Evolutionary conservation across 164 flowering plant genomes (phyloP), one percentile per base, ranked within the genome.

Genomic region (Umbellularia californica): DNA sequence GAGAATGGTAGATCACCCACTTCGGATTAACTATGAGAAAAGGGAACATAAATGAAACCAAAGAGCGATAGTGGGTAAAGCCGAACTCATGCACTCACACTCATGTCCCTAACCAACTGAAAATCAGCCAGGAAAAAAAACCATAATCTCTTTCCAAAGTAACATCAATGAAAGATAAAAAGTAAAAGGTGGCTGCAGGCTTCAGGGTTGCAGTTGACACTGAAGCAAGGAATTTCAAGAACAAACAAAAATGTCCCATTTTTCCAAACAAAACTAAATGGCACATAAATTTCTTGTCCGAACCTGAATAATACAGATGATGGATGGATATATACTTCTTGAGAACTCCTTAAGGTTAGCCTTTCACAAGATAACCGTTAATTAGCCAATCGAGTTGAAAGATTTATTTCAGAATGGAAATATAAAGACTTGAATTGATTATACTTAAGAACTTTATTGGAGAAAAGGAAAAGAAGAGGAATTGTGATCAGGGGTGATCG

Each of bases 271-370:
- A 41, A 41, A 41, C 47, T 41, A 41, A 41, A 41, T 9, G 10
- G 47, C 47, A 41, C 47, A 14, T 55, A 55, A 15, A 55, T 55
- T 55, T 20, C n/a, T 25, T 9, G 47, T 41, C 79, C 88, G 67
- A 41, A 91, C 98, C 99, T 91, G 94, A 96, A 96, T 64, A 96
- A 82, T 20, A 96, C 94, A 14, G 99, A 96, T 24, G 99, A 96
- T 60, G 98, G 99, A 78, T 96, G 99, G 77, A 96, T 92, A 78
- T 89, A 88, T 28, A 96, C 97, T 85, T 92, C 97, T 82, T 94
- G 91, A 51, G 97, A 87, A 76, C 89, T 85, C 82, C 97, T 82
- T 15, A 94, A 33, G 1, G 97, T 94, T 87, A 51, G 92, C 78
- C 98, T 94, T 70, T 19, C 47, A 67, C 52, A 64, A 72, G 64